Evolutionary conservation across 768 basidiomycete genomes (phyloP), one percentile per base, ranked within the genome.

Genomic region (Termitomyces eurrhizus): DNA sequence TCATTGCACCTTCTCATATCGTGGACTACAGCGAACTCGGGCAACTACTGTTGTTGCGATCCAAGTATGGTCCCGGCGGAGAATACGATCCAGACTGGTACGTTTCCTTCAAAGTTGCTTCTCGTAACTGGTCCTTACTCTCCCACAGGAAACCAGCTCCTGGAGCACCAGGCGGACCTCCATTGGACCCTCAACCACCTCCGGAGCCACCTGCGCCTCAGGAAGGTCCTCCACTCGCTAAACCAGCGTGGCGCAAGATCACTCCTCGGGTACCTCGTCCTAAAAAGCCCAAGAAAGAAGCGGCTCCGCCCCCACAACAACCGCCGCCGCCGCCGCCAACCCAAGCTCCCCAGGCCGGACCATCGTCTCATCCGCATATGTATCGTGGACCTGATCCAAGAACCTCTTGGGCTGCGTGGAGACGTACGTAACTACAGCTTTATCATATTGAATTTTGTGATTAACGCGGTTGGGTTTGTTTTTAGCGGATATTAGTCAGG

Each of bases 71-170:
- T 6, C 86, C 90, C n/a, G 91, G 90, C 58, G 92, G 92, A 54
- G 88, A 92, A 70, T 94, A 89, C 67, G 88, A 92, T 67, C 82
- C 87, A 8, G 86, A 90, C n/a, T 93, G 92, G 92, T 86, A 41
- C 64, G 74, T 68, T 26, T 37, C 29, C 36, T 4, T 9, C 32
- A 4, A 29, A 3, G 14, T 21, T 9, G 26, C 18, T n/a, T 58
- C 7, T 58, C 45, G 26, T 8, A 37, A 58, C n/a, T 52, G n/a
- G 44, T 62, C 18, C 60, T 6, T 21, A 54, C 50, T 42, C 26
- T 18, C 29, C 8, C n/a, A 21, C 51, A 78, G 78, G 80, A 76
- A 75, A 74, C 83, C 82, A 35, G 76, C 77, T 39, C 75, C 74
- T 36, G 74, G 74, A 29, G 72, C 74, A 5, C 77, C 80, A 16